A percentile compares a stretch with the other conserved stretches of the same genome.
Conservation (phyloP, 768 basidiomycete genomes). For the Astraeus odoratus region DNA sequence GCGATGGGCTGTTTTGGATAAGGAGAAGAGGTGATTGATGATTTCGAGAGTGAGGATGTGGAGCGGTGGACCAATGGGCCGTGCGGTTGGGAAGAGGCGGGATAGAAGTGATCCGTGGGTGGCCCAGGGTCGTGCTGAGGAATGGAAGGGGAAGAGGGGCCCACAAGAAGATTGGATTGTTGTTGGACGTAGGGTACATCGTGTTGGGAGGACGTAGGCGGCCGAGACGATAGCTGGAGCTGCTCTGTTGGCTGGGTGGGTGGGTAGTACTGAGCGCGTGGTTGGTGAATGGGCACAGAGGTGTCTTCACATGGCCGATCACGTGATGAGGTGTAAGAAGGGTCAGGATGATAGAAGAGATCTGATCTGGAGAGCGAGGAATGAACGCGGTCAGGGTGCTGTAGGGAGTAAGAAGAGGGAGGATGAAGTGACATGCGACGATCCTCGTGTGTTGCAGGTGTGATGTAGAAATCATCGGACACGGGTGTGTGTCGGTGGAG, state of each 20-base stretch:
- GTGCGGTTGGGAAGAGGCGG: conserved; percentile 7
- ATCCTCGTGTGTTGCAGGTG: conserved; percentile 25
- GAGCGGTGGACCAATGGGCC: conserved; percentile 14
- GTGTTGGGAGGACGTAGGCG: conserved; percentile 13
- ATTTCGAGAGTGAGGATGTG: conserved; percentile 4
- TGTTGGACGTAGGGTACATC: conserved; percentile 16
- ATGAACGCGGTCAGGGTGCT: neutral
- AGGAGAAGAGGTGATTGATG: conserved; percentile 14
- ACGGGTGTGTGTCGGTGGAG: conserved; percentile 27
- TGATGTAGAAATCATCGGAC: conserved; percentile 28
- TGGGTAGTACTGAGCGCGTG: conserved; percentile 19
- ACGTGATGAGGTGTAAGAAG: neutral
- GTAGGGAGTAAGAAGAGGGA: neutral
- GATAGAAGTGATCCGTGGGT: conserved; percentile 16
- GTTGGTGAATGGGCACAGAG: conserved; percentile 17
- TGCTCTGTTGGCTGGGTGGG: conserved; percentile 16
- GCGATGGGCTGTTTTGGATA: conserved; percentile 16
- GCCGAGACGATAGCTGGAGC: conserved; percentile 12
- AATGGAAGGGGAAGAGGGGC: conserved; percentile 10
- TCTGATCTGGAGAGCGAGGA: conserved; percentile 7
- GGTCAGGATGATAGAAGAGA: conserved; percentile 13
- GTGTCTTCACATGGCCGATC: neutral
- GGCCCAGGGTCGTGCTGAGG: conserved; percentile 16
- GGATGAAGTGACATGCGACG: conserved; percentile 17
- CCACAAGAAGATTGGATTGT: conserved; percentile 5